Evolutionary conservation across 495 filamentous ascomycete species (phyloP).

Genomic region (Penicillium salamii): DNA sequence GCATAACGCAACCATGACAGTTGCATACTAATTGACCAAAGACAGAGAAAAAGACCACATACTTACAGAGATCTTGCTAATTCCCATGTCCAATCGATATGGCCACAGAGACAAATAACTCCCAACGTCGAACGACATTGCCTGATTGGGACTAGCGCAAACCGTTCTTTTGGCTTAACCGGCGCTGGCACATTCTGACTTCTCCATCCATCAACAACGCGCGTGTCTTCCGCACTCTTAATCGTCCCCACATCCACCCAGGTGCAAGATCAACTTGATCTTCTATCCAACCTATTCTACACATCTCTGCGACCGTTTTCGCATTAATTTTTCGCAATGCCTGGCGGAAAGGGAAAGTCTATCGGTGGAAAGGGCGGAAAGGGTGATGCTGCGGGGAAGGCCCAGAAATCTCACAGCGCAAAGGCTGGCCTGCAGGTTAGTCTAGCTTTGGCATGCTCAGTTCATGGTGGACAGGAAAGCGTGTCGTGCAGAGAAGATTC

Average conservation of each 20-base stretch:
- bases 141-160: constrained; percentile 42
- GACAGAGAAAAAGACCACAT: not conserved
- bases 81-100: not conserved
- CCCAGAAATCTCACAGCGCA: constrained; percentile 96
- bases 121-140: not conserved
- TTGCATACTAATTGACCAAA: too few relatives aligned
- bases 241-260: constrained; percentile 38
- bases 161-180: constrained; percentile 41
- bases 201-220: constrained; percentile 53
- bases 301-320: constrained; percentile 22
- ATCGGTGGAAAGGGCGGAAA: constrained; percentile 92
- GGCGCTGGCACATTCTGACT: constrained; percentile 45
- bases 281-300: constrained; percentile 22
- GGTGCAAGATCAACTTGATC: constrained; percentile 20
- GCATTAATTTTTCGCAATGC: constrained; percentile 50
- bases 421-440: constrained; percentile 98
- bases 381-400: constrained; percentile 70
- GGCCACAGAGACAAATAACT: not conserved
- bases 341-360: constrained; percentile 92
- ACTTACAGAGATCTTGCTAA: not conserved
- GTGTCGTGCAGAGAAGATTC: constrained; percentile 3
- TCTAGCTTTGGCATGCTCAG: constrained; percentile 19
- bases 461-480: not conserved
- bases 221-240: constrained; percentile 34
- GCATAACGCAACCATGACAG: not conserved